Percentiles rank a stretch among this genome's conserved stretches.
Evolutionary conservation across 2,329 filamentous ascomycete species (phyloP).

Genomic region (Beauveria asiatica): DNA sequence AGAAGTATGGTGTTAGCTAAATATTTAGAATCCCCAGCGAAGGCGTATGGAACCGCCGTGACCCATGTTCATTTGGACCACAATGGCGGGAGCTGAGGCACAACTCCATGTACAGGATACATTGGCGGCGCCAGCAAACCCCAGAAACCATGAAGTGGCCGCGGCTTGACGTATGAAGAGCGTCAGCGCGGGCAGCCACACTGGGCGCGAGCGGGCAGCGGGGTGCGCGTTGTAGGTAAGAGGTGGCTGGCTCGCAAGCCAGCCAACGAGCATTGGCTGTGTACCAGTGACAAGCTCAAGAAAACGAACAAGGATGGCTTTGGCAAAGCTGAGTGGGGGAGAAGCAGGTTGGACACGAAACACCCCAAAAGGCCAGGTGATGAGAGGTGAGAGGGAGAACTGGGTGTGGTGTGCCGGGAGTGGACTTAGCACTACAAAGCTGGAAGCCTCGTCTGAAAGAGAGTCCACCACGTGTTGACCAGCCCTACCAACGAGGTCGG

Average conservation of each 20-base stretch:
- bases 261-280: conserved; percentile 10
- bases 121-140: conserved; percentile 8
- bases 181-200: conserved; percentile 7
- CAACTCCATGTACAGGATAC: conserved; percentile 3
- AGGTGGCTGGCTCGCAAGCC: neutral
- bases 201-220: neutral
- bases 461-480: conserved; percentile 10
- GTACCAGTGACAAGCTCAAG: conserved; percentile 5
- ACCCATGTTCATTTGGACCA: conserved; percentile 6
- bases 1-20: conserved; percentile 2
- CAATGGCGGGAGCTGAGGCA: conserved; percentile 6
- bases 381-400: neutral
- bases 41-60: conserved; percentile 6
- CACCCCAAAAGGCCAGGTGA: neutral
- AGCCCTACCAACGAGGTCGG: conserved; percentile 6
- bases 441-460: conserved; percentile 11
- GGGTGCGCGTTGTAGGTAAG: neutral
- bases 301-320: conserved; percentile 2
- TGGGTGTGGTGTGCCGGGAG: conserved; percentile 6
- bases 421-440: conserved; percentile 6
- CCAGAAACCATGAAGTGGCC: conserved; percentile 3
- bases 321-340: conserved; percentile 6
- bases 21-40: conserved; percentile 4
- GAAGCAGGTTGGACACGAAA: conserved; percentile 1
- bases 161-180: neutral